Evolutionary conservation across 495 filamentous ascomycete species (phyloP), one percentile per base, ranked within the genome.

Genomic region (Astrocystis sublimbata): DNA sequence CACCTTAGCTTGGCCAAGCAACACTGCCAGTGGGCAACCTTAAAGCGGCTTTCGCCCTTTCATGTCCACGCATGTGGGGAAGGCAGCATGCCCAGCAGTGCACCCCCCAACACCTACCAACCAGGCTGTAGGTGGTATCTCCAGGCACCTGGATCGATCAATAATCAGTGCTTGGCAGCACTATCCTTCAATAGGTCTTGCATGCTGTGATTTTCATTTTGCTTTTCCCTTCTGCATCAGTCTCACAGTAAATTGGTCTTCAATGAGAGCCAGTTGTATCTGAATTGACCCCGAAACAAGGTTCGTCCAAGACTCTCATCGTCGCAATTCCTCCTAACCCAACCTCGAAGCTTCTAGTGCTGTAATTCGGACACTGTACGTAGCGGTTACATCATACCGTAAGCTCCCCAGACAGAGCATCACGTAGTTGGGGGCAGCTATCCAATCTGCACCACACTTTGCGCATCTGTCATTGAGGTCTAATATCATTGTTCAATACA

Each of bases 351-450:
- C 12, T 12, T 13, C 58, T 21, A 17, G 6, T 36, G 15, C 17
- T 49, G 31, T 38, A 17, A 36, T 31, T 47, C 17, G 21, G 4
- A 46, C 26, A 36, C 55, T 38, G 56, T 58, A 58, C 56, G 56
- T 58, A 58, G 19, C 12, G 23, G 26, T 61, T 61, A 61, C 58
- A 61, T 61, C 58, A 61, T 61, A 45, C 47, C 26, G n/a, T 42
- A 45, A 33, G n/a, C n/a, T 26, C 38, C 46, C 31, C 21, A 35
- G 35, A 33, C 17, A 24, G 41, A 51, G 24, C 24, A 42, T n/a
- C n/a, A n/a, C n/a, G n/a, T 23, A 36, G 28, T 23, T 17, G 15
- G 24, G 2, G 19, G 12, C 10, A 42, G 43, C 26, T 13, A 28
- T 40, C 31, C 38, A 23, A 35, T 15, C 13, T 33, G 12, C 45